Evolutionary conservation across 306 rosid genomes (phyloP).

Genomic region (Coriaria nepalensis): DNA sequence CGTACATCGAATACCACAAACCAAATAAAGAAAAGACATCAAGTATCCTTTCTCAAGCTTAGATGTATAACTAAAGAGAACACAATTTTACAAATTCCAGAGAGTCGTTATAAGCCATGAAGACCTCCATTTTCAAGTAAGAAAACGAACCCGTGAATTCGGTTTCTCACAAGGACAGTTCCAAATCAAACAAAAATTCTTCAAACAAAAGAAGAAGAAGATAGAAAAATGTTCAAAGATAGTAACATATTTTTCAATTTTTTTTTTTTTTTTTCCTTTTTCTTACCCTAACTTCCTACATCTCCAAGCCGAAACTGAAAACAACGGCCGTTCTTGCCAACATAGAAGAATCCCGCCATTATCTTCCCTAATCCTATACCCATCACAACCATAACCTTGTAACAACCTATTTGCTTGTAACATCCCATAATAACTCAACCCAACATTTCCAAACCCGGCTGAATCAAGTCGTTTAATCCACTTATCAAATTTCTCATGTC

Average conservation of each 20-base stretch:
- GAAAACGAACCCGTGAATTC: background rate
- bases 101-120: too few species aligned
- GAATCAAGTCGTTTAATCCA: constrained; percentile 64
- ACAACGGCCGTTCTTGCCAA: constrained; percentile 78
- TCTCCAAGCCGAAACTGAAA: constrained; percentile 76
- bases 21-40: too few species aligned
- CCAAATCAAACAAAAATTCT: constrained; percentile 2
- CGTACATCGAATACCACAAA: too few species aligned
- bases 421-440: constrained; percentile 61
- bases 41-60: too few species aligned
- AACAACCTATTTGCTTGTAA: constrained; percentile 51
- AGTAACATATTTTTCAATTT: too few species aligned
- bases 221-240: background rate
- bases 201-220: background rate
- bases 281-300: constrained; percentile 33
- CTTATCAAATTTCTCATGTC: constrained; percentile 70
- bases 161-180: background rate
- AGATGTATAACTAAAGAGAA: too few species aligned
- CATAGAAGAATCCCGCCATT: constrained; percentile 49
- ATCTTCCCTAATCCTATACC: constrained; percentile 68
- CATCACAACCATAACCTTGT: constrained; percentile 68
- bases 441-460: constrained; percentile 46
- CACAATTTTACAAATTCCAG: too few species aligned
- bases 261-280: too few species aligned
- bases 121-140: too few species aligned